Evolutionary conservation across 169 alveolate genomes (phyloP).

Genomic region (Eimeria sp.): DNA sequence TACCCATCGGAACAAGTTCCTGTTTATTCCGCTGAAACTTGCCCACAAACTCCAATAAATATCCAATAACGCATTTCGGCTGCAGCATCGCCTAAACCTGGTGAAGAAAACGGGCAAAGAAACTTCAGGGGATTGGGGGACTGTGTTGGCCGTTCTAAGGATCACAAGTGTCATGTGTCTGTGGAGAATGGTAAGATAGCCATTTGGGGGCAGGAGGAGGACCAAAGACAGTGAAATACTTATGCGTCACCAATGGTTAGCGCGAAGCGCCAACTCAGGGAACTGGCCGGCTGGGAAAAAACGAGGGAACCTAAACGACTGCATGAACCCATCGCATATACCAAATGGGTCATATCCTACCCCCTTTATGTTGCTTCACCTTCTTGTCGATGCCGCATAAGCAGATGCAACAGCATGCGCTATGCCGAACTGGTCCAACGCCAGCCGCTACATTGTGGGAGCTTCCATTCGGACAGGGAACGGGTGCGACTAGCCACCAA

Average conservation of each 20-base stretch:
- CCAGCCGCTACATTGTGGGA: constrained; percentile 57
- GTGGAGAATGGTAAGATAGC: background rate
- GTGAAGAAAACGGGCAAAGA: background rate
- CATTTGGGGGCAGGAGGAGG: background rate
- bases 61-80: background rate
- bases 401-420: constrained; percentile 42
- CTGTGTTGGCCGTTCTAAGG: background rate
- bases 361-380: background rate
- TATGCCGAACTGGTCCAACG: constrained; percentile 10
- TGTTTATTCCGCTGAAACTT: background rate
- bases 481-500: constrained; percentile 34
- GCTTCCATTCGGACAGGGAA: constrained; percentile 29
- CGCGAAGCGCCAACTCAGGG: constrained; percentile 50
- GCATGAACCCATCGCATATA: background rate
- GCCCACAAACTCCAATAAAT: background rate
- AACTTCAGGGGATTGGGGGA: background rate
- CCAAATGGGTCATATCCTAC: background rate
- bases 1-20: background rate
- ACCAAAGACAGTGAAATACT: background rate
- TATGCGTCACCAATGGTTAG: constrained; percentile 70
- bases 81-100: background rate
- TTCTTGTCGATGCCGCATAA: background rate
- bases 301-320: background rate
- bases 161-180: background rate
- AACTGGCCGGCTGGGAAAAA: background rate